These are phyloP conservation scores for Cyclotella sp. DNA, from an alignment of 108 stramenopile species.

Conservation along the genomic window DNA sequence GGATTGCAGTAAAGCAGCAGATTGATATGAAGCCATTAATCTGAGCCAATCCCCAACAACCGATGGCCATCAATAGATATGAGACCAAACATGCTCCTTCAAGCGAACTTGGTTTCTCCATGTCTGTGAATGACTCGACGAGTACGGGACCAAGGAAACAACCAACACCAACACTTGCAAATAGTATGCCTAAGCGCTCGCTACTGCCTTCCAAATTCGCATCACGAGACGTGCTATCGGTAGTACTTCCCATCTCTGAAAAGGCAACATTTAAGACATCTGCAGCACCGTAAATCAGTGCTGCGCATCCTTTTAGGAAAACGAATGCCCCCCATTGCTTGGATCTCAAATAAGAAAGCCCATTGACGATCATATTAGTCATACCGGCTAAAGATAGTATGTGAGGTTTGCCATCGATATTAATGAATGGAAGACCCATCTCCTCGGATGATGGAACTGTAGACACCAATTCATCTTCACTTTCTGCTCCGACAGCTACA, in stretches of 20 bases:
- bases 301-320: constrained; percentile 60
- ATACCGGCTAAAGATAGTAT: constrained; percentile 21
- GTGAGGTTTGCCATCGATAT: constrained; percentile 9
- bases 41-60: constrained; percentile 41
- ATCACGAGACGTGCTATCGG: background rate
- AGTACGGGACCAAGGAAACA: constrained; percentile 69
- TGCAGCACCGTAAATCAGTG: constrained; percentile 56
- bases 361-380: constrained; percentile 52
- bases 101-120: constrained; percentile 54
- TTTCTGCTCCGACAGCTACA: constrained; percentile 2
- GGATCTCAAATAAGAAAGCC: constrained; percentile 49
- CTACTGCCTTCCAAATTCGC: constrained; percentile 31
- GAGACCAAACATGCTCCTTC: constrained; percentile 59
- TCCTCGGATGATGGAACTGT: background rate
- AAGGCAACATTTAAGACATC: constrained; percentile 77
- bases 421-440: background rate
- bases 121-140: constrained; percentile 52
- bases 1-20: constrained; percentile 44
- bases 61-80: constrained; percentile 50
- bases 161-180: constrained; percentile 68
- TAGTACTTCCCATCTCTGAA: constrained; percentile 44
- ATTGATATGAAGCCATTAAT: constrained; percentile 35
- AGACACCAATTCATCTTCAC: background rate
- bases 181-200: constrained; percentile 61
- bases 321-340: constrained; percentile 63